Evolutionary conservation across 345 rosid genomes (phyloP), one percentile per base, ranked within the genome.

Genomic region (Ricinus communis): DNA sequence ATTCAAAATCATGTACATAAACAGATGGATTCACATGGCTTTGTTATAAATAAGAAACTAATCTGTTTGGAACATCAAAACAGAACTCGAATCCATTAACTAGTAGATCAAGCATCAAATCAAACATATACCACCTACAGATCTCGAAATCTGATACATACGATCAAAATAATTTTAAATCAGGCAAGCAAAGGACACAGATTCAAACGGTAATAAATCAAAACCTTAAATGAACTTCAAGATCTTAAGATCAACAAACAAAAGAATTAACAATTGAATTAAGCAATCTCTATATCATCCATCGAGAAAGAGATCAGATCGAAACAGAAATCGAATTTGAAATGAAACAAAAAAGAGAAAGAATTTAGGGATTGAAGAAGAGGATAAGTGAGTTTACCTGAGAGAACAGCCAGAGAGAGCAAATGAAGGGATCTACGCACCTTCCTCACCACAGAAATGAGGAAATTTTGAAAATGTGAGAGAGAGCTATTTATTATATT

Each of bases 281-380:
- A 58, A 58, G 19, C 1, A 40, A 30, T 27, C 71, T 53, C 18
- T 41, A 68, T 38, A 22, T 15, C 4, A 49, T 1, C 19, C 4
- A 70, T 40, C 15, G 62, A 50, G 19, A 24, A 61, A 6, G 33
- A 24, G 62, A 71, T 71, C 62, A 30, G 75, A 52, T 18, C 38
- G 11, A 56, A 24, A n/a, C n/a, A n/a, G n/a, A n/a, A n/a, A n/a
- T n/a, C n/a, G n/a, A n/a, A n/a, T n/a, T n/a, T n/a, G n/a, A n/a
- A n/a, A n/a, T n/a, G 8, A 7, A 18, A 36, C 6, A 53, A 19
- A 13, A 2, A 16, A n/a, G 5, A 68, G 19, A 3, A 33, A 38
- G 25, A 16, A 56, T 16, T 7, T 25, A 25, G 11, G 0, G 3
- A 24, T 57, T 2, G 28, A 19, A 57, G 38, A 30, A 31, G 24